Conservation (phyloP, 2,329 filamentous ascomycete genomes). For the Penicillium sp. region DNA sequence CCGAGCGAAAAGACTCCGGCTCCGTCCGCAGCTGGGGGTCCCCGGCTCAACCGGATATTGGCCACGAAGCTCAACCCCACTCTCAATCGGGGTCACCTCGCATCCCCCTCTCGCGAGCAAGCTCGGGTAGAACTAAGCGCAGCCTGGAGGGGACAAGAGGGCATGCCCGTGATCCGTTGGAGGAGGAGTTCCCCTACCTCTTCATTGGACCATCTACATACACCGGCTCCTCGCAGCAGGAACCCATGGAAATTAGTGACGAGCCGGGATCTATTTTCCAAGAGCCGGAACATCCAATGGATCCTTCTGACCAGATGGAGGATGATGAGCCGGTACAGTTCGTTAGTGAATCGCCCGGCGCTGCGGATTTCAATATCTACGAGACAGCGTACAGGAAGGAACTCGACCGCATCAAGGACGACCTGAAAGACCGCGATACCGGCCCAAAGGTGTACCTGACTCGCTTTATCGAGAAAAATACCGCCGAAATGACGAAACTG, state of each 20-base stretch:
- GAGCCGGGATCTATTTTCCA: slow-evolving; percentile 19
- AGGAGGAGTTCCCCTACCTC: slow-evolving; percentile 67
- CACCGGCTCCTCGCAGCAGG: slow-evolving; percentile 29
- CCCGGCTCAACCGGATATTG: slow-evolving; percentile 17
- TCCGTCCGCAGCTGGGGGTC: slow-evolving; percentile 23
- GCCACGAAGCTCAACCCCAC: slow-evolving; percentile 13
- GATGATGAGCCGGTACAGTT: slow-evolving; percentile 36
- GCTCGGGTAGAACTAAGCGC: slow-evolving; percentile 35
- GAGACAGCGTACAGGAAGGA: slow-evolving; percentile 83
- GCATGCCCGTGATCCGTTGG: slow-evolving; percentile 62
- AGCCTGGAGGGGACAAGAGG: slow-evolving; percentile 52
- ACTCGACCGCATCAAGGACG: slow-evolving; percentile 64
- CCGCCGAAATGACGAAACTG: slow-evolving; percentile 35
- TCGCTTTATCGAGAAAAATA: slow-evolving; percentile 47
- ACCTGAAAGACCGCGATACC: slow-evolving; percentile 38
- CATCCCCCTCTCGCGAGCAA: slow-evolving; percentile 28
- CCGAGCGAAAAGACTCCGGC: slow-evolving; percentile 26
- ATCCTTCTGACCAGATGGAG: slow-evolving; percentile 20
- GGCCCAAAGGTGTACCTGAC: slow-evolving; percentile 59
- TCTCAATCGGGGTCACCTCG: slow-evolving; percentile 32
- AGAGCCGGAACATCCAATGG: slow-evolving; percentile 27
- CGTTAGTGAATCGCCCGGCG: slow-evolving; percentile 80
- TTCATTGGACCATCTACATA: slow-evolving; percentile 66
- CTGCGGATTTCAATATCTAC: slow-evolving; percentile 83
- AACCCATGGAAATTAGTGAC: slow-evolving; percentile 11